A percentile compares a stretch with the other conserved stretches of the same genome.
phyloP scores from a whole-genome alignment of 371 early-diverging fungal species.

The Mucor lusitanicus region DNA sequence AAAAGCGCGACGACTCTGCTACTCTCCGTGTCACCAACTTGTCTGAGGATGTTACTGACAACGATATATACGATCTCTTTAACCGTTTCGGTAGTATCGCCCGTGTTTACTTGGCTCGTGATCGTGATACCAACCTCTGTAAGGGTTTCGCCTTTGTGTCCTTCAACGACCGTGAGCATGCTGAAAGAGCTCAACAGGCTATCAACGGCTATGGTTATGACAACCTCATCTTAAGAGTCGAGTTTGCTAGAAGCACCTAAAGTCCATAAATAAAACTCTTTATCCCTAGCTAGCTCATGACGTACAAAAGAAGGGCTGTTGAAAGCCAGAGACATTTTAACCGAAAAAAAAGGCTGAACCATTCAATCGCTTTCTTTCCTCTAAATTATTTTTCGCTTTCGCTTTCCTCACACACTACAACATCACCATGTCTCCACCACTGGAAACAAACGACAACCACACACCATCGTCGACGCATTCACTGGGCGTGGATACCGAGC shows the following conservation, averaged over 20 bases:
- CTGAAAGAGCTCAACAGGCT: constrained; percentile 81
- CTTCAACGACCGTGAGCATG: constrained; percentile 79
- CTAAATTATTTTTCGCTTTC: background rate
- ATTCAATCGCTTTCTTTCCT: background rate
- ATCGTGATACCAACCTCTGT: constrained; percentile 84
- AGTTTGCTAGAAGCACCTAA: constrained; percentile 62
- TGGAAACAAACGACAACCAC: constrained; percentile 9
- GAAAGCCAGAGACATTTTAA: constrained; percentile 1
- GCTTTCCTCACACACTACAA: background rate
- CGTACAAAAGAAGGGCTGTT: background rate
- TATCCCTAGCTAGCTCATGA: too few species aligned
- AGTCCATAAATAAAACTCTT: background rate
- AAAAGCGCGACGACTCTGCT: constrained; percentile 78
- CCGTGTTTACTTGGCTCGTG: constrained; percentile 85
- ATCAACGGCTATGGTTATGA: constrained; percentile 95
- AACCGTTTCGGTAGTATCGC: constrained; percentile 79
- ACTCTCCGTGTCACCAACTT: constrained; percentile 95
- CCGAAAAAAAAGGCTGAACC: background rate
- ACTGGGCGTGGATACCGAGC: background rate
- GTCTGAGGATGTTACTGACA: constrained; percentile 90
- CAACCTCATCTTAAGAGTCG: constrained; percentile 90
- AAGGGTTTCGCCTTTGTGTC: constrained; percentile 97
- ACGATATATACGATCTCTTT: constrained; percentile 89
- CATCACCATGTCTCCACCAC: constrained; percentile 8
- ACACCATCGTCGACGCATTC: background rate